These are phyloP conservation scores for Rhynchospora tenuis DNA, from an alignment of 176 grass and related monocot species.

Conservation along the genomic window DNA sequence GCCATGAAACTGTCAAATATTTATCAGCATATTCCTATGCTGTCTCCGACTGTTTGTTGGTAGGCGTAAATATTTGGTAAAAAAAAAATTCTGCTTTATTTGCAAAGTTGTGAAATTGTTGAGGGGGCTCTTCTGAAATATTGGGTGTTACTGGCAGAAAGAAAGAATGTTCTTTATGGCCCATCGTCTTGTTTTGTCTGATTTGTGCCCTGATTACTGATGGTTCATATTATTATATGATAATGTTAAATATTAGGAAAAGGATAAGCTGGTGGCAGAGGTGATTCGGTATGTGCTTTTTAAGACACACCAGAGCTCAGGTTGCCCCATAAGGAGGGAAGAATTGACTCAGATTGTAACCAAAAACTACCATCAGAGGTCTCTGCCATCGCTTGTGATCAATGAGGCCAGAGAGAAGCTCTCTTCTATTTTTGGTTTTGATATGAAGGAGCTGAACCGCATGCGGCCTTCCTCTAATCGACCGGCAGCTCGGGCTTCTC, in stretches of 20 bases:
- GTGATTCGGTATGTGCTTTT: constrained; percentile 81
- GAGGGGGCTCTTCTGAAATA: neutral
- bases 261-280: constrained; percentile 87
- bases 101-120: neutral
- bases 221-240: constrained; percentile 19
- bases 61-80: neutral
- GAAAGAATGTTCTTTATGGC: neutral
- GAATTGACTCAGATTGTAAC: constrained; percentile 77
- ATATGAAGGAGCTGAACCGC: constrained; percentile 83
- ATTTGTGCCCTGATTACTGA: neutral
- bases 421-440: constrained; percentile 63
- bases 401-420: constrained; percentile 69
- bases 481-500: constrained; percentile 32
- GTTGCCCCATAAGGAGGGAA: constrained; percentile 81
- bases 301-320: constrained; percentile 63
- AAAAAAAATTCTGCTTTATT: neutral
- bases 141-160: neutral
- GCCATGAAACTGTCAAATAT: too few relatives aligned
- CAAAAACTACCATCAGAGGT: constrained; percentile 75
- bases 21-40: too few relatives aligned
- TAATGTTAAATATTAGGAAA: constrained; percentile 44
- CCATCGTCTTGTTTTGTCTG: neutral
- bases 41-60: too few relatives aligned
- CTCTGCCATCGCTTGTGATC: constrained; percentile 62
- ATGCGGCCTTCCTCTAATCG: constrained; percentile 46